Evolutionary conservation across 1,284 basidiomycete species (phyloP).

Genomic region (Mixia osmundae): DNA sequence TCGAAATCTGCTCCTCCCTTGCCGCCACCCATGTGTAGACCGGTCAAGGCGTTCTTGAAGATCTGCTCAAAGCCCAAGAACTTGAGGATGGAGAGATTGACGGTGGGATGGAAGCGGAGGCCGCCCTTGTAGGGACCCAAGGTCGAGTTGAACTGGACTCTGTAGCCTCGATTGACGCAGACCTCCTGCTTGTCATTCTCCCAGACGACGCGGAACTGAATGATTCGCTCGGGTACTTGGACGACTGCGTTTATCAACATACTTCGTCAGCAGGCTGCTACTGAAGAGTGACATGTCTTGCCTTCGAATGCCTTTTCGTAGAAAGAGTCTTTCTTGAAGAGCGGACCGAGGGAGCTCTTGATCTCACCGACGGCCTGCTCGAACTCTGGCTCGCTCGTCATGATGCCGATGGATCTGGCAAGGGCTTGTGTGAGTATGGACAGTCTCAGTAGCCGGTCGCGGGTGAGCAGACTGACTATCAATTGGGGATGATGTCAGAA

Average conservation of each 20-base stretch:
- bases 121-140: constrained; percentile 64
- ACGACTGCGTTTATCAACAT: constrained; percentile 15
- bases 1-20: constrained; percentile 35
- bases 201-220: constrained; percentile 55
- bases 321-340: constrained; percentile 43
- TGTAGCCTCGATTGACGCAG: constrained; percentile 51
- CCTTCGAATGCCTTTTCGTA: constrained; percentile 48
- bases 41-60: constrained; percentile 64
- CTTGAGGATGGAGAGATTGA: constrained; percentile 63
- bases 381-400: constrained; percentile 32
- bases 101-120: constrained; percentile 52
- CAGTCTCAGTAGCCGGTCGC: not conserved
- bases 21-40: constrained; percentile 48
- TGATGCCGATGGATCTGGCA: not conserved
- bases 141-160: constrained; percentile 63
- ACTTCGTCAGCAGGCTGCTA: not conserved
- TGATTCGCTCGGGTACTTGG: constrained; percentile 47
- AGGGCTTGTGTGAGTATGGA: too few relatives aligned
- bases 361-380: constrained; percentile 29
- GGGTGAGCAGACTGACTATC: not conserved
- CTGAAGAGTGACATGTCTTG: constrained; percentile 10
- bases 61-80: constrained; percentile 64
- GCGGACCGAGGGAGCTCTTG: constrained; percentile 36
- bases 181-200: constrained; percentile 40
- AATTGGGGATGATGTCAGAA: not conserved